Conservation (phyloP, 2,329 filamentous ascomycete genomes). For the Exutisphaerella laricina region DNA sequence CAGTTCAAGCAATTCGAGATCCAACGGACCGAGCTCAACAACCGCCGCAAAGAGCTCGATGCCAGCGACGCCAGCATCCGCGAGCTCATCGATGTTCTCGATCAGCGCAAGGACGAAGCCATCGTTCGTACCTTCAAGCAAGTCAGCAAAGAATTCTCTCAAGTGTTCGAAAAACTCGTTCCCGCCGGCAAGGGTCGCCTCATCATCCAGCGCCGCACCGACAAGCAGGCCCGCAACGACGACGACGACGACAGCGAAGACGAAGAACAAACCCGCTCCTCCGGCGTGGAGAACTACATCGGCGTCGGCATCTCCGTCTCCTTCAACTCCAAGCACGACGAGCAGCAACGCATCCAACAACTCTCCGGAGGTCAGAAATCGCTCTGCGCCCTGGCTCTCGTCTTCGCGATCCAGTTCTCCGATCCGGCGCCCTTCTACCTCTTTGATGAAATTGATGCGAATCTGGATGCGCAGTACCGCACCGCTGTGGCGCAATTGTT, state of each 20-base stretch:
- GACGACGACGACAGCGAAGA: constrained; percentile 57
- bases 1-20: constrained; percentile 97
- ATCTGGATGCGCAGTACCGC: constrained; percentile 94
- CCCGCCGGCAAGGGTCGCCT: constrained; percentile 87
- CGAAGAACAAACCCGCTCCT: constrained; percentile 33
- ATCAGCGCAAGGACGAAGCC: constrained; percentile 94
- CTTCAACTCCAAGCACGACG: constrained; percentile 97
- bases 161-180: constrained; percentile 90
- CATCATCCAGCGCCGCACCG: constrained; percentile 85
- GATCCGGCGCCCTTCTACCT: constrained; percentile 98
- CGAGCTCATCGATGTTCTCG: constrained; percentile 84
- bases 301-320: constrained; percentile 96
- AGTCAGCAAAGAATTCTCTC: constrained; percentile 86
- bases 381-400: constrained; percentile 91
- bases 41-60: constrained; percentile 80
- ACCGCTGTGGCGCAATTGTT: constrained; percentile 91
- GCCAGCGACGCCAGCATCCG: constrained; percentile 81
- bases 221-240: constrained; percentile 52
- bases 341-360: constrained; percentile 96
- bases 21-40: constrained; percentile 79
- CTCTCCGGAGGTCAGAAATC: constrained; percentile 93
- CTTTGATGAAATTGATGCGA: constrained; percentile 98
- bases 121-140: constrained; percentile 99
- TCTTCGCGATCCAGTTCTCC: constrained; percentile 97
- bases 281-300: constrained; percentile 80